Base-by-base conservation (phyloP, 805 yeast genomes). In the Pichia sporocuriosa region DNA sequence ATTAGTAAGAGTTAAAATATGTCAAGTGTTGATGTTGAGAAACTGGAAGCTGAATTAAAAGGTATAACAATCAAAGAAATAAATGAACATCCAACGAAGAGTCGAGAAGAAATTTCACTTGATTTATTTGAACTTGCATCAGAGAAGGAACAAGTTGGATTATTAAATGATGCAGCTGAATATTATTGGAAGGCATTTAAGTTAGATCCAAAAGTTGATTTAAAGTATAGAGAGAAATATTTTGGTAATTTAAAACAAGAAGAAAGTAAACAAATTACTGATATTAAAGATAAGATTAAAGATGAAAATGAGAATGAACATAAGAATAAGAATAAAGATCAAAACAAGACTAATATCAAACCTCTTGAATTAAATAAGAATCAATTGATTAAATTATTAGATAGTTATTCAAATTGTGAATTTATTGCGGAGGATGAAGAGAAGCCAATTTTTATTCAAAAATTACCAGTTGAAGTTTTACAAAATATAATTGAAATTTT, bases 111-210 rank as follows among this genome's bases (percentile, higher is more conserved):
- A 19, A 49, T 59, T 26, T 94, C 95, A 3, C 62, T 86, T 32
- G 68, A 67, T 39, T 62, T 75, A 19, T 87, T 84, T 65, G 87
- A 82, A 51, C 59, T 68, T 38, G 96, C 87, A 3, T 75, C 80
- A 0, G 75, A 71, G 36, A 80, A 80, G 54, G 96, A 88, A 60
- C 65, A 72, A 26, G 73, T 68, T 37, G 96, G 96, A 0, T 67
- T 77, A 46, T 70, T 87, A 76, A 72, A 84, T n/a, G 95, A 87
- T 53, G 96, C 96, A 1, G 77, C 85, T 22, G 73, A 67, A 37
- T 72, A 64, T 49, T 88, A 88, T 60, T 67, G 94, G 47, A 69
- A 71, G 47, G 95, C 96, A 2, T 73, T 79, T 57, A 77, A 72
- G 51, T 59, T 78, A n/a, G 65, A 63, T 45, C 60, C 55, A 12